Evolutionary conservation across 2,329 filamentous ascomycete genomes (phyloP), one percentile per base, ranked within the genome.

Genomic region (Ophiocordyceps unilateralis): DNA sequence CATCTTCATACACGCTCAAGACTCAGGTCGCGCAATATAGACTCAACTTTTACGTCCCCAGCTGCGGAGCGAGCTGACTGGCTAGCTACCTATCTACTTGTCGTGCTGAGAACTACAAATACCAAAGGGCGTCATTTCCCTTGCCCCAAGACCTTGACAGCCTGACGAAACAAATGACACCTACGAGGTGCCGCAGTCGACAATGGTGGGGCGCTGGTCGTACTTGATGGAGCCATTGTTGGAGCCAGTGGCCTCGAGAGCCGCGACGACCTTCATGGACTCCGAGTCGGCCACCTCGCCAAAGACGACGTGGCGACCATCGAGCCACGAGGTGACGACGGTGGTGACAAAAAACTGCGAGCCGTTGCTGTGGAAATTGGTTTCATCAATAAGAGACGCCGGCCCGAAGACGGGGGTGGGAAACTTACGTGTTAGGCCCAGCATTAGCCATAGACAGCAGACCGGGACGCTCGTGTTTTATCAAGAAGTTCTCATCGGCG

Each of bases 311-410:
- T 91, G 84, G 63, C 81, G 81, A 58, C 76, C 76, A 62, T 91
- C 74, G 53, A 91, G 72, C 73, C 93, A 93, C 44, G 80, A 79
- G 47, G 91, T 96, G 47, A 79, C 74, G 41, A 93, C 86, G 44
- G 89, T 96, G 56, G 89, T 96, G 61, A 96, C 70, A 73, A 96
- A 96, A 75, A 96, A 96, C 66, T 96, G 89, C 42, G 85, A 93
- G 56, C 91, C 91, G 69, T 98, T 98, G 64, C 91, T 94, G 49
- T 66, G 23, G 23, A 67, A 17, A 24, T 41, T 28, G 48, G 43
- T 41, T 21, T 17, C 6, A 30, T 2, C 4, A 9, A 15, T 14
- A 5, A 30, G 28, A 15, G 2, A 30, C 28, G 28, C 14, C 7
- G 28, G n/a, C n/a, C n/a, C 11, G 28, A 4, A 11, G 14, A 6